Percentiles rank a stretch among this genome's conserved stretches.
Evolutionary conservation across 2,329 filamentous ascomycete species (phyloP).

Genomic region (Trichoderma atroviride): DNA sequence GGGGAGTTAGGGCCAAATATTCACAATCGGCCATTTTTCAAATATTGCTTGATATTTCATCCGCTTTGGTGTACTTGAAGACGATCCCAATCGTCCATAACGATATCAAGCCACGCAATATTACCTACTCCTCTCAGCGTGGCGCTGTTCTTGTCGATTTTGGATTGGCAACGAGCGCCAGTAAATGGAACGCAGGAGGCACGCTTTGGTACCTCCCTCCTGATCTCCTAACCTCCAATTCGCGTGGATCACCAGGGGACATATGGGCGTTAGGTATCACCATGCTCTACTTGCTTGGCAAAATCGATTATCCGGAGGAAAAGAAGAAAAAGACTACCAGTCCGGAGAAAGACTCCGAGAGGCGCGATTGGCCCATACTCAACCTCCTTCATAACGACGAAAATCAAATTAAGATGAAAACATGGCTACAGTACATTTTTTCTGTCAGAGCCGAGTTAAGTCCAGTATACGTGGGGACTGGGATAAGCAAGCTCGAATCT

Average conservation of each 20-base stretch:
- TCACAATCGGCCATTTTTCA: neutral
- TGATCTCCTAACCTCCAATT: neutral
- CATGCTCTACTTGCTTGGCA: slow-evolving; percentile 14
- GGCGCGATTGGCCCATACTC: too few relatives aligned
- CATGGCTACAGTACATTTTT: too few relatives aligned
- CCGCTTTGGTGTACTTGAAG: neutral
- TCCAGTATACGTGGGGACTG: neutral
- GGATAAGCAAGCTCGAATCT: neutral
- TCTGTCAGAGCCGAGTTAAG: too few relatives aligned
- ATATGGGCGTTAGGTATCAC: slow-evolving; percentile 11
- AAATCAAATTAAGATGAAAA: too few relatives aligned
- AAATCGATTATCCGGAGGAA: neutral
- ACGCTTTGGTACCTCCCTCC: slow-evolving; percentile 17
- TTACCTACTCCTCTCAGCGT: slow-evolving; percentile 11
- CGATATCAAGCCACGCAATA: slow-evolving; percentile 20
- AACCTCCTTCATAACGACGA: too few relatives aligned
- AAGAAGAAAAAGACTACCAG: too few relatives aligned
- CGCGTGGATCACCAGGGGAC: slow-evolving; percentile 4
- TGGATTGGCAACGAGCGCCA: neutral
- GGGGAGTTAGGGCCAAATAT: neutral
- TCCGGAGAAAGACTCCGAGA: too few relatives aligned
- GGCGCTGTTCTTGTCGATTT: slow-evolving; percentile 27
- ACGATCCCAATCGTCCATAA: neutral
- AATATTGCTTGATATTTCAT: neutral
- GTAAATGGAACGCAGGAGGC: neutral